A percentile compares a stretch with the other conserved stretches of the same genome.
These are phyloP conservation scores for Biscogniauxia sp. DNA, from an alignment of 2,329 filamentous ascomycete species.

Conservation along the genomic window DNA sequence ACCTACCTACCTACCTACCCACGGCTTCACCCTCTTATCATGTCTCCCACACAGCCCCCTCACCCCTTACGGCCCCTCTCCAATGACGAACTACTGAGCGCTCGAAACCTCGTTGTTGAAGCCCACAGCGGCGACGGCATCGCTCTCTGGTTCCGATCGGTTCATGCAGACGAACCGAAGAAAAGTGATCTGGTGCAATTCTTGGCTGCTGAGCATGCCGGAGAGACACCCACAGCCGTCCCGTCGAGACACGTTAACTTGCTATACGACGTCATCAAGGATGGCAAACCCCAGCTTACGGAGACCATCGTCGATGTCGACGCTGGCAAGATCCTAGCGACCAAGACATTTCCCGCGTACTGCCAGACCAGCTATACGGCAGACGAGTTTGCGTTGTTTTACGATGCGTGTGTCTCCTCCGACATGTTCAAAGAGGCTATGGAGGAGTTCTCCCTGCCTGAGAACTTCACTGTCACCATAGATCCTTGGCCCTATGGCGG, in stretches of 20 bases:
- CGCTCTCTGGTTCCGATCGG: constrained; percentile 27
- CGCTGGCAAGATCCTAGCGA: constrained; percentile 29
- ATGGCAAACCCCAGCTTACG: constrained; percentile 32
- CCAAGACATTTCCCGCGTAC: constrained; percentile 26
- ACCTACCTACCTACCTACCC: no score
- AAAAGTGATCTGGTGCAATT: constrained; percentile 25
- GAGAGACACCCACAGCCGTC: constrained; percentile 16
- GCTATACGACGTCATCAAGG: constrained; percentile 41
- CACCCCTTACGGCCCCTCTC: constrained; percentile 32
- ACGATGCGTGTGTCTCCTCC: constrained; percentile 41
- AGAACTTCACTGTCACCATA: constrained; percentile 42
- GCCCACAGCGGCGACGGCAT: constrained; percentile 23
- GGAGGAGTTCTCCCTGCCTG: constrained; percentile 45
- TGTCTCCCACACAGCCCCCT: constrained; percentile 4
- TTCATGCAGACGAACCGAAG: constrained; percentile 29
- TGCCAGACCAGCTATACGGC: constrained; percentile 39
- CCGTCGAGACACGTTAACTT: constrained; percentile 44
- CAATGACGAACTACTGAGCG: constrained; percentile 25
- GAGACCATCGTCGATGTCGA: constrained; percentile 40
- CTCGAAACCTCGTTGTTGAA: constrained; percentile 26
- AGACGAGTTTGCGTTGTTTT: constrained; percentile 41
- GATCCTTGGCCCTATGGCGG: constrained; percentile 68
- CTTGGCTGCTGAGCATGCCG: constrained; percentile 30
- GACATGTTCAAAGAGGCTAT: constrained; percentile 46
- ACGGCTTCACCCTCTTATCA: not conserved